Base-by-base conservation (phyloP, 2,329 filamentous ascomycete species). In the Colletotrichum chlorophyti region DNA sequence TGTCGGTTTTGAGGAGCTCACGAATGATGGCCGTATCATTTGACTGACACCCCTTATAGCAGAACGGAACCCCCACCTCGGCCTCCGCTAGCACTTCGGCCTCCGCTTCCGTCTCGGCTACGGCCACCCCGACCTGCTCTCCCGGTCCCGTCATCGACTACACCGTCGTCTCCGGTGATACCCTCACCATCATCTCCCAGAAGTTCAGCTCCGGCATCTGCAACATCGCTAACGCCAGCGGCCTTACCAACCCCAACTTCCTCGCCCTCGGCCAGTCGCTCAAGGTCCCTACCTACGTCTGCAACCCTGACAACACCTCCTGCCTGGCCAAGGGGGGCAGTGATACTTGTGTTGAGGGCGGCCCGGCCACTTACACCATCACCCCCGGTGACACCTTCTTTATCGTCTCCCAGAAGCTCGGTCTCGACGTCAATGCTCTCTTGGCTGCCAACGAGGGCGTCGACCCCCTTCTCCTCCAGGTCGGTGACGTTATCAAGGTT, bases 291-390 rank as follows among this genome's bases (percentile, higher is more conserved):
- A 55, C 55, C 15, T 6, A 24, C 19, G 12, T 59, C 38, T 59
- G 51, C 51, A 34, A 49, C 17, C 55, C 55, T 15, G 55, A 59
- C 51, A 59, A 59, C 51, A 45, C 55, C 26, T 55, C 51, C 12
- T 59, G 51, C 55, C 12, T 59, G 42, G 3, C 55, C 24, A 23
- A 24, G 35, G 5, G 5, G 5, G 55, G 55, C n/a, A 17, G 8
- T 32, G 43, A 5, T 10, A 4, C 24, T 11, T 59, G 55, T 15
- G 51, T 55, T 23, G 8, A 19, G 24, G 19, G 12, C 17, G 51
- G 37, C 14, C n/a, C 35, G 4, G 6, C 37, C 15, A 49, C 12
- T 37, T 49, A 38, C 24, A 59, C 43, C 11, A 54, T 59, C 24
- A 5, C 11, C 7, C 4, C 31, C 6, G 55, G 55, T 15, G 31